These are phyloP conservation scores for Neofusicoccum sp. DNA, from an alignment of 2,329 filamentous ascomycete genomes.

Conservation along the genomic window DNA sequence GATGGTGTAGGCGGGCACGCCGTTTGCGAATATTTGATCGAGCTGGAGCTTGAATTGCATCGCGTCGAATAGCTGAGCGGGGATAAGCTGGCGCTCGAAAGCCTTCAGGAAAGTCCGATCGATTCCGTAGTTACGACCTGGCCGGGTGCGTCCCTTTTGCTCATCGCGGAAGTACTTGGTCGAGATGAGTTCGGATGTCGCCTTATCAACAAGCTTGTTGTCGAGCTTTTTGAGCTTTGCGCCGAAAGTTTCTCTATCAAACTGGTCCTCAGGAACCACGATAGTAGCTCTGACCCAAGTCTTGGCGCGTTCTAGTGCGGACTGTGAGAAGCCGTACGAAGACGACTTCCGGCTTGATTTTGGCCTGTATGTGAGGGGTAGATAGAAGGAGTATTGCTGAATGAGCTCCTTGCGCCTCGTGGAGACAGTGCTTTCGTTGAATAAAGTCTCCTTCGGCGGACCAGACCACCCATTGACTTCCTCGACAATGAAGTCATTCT, in stretches of 20 bases:
- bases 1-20: slow-evolving; percentile 34
- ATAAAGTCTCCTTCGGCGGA: slow-evolving; percentile 57
- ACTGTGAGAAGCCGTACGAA: background rate
- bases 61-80: slow-evolving; percentile 48
- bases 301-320: background rate
- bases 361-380: slow-evolving; percentile 28
- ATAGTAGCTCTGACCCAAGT: slow-evolving; percentile 46
- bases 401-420: slow-evolving; percentile 41
- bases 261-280: slow-evolving; percentile 41
- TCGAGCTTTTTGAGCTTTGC: slow-evolving; percentile 39
- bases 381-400: slow-evolving; percentile 18
- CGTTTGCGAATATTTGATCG: slow-evolving; percentile 52
- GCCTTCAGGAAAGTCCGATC: slow-evolving; percentile 58
- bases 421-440: slow-evolving; percentile 36
- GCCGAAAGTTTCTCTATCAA: slow-evolving; percentile 40
- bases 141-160: slow-evolving; percentile 57
- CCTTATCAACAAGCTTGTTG: slow-evolving; percentile 38
- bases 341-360: background rate
- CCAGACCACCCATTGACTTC: slow-evolving; percentile 37
- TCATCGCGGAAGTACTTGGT: slow-evolving; percentile 58
- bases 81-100: slow-evolving; percentile 48
- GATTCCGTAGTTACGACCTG: slow-evolving; percentile 63
- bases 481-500: slow-evolving; percentile 44
- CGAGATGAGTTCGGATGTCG: slow-evolving; percentile 56
- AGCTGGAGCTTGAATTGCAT: slow-evolving; percentile 59